A percentile compares a stretch with the other conserved stretches of the same genome.
Evolutionary conservation across 495 filamentous ascomycete species (phyloP).

Genomic region (Annulohypoxylon bovei): DNA sequence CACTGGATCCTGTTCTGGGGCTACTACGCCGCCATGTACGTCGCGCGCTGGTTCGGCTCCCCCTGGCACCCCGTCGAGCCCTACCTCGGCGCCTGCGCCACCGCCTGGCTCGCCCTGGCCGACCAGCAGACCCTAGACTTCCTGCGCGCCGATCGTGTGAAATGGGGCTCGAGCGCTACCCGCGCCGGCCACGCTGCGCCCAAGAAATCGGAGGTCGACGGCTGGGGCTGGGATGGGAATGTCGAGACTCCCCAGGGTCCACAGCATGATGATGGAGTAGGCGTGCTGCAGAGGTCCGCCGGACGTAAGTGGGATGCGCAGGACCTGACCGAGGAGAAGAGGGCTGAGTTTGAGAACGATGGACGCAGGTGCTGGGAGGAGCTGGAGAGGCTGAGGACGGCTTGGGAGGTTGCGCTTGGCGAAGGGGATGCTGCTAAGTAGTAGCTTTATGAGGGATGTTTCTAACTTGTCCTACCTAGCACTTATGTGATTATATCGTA

Average conservation of each 20-base stretch:
- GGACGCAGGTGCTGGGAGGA: conserved; percentile 79
- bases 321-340: conserved; percentile 70
- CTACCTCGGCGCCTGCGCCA: conserved; percentile 79
- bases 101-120: conserved; percentile 81
- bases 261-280: conserved; percentile 51
- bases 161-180: conserved; percentile 84
- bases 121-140: conserved; percentile 72
- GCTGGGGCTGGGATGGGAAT: conserved; percentile 83
- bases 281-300: conserved; percentile 47
- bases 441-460: background rate
- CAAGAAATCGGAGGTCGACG: conserved; percentile 79
- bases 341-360: conserved; percentile 75
- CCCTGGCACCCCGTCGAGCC: conserved; percentile 83
- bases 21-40: conserved; percentile 68
- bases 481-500: background rate
- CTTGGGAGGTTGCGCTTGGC: conserved; percentile 73
- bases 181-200: conserved; percentile 66
- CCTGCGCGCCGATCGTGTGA: conserved; percentile 64
- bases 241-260: conserved; percentile 62
- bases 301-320: conserved; percentile 65
- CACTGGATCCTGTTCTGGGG: conserved; percentile 68
- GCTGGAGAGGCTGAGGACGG: conserved; percentile 82
- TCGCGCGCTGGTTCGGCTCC: conserved; percentile 81
- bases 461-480: background rate
- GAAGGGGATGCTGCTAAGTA: conserved; percentile 5